Evolutionary conservation across 139 green algal species (phyloP), one percentile per base, ranked within the genome.

Genomic region (Chlorella ohadii): DNA sequence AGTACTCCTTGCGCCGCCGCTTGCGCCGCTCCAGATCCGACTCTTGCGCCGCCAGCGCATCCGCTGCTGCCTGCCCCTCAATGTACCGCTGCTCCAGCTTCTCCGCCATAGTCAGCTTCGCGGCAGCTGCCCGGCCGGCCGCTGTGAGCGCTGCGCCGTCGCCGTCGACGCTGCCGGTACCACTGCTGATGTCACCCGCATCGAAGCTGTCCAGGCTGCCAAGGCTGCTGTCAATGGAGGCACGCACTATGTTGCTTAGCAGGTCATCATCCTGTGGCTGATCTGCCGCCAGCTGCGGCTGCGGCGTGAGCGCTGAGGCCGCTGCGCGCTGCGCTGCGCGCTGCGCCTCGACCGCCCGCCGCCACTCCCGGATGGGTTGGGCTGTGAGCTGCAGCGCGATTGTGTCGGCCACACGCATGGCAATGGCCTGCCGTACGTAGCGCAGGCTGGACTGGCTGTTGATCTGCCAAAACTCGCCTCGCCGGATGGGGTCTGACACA

Each of bases 1-100:
- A 72, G 56, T 83, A 86, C 17, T 87, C 77, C 38, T 87, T 84
- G 22, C 86, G 82, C 71, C 44, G 33, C 64, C 79, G 31, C 76
- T 74, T 27, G 15, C 86, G 81, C 38, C 44, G 39, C 76, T 85
- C 56, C 31, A 77, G 63, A 5, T 78, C 81, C 1, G 57, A 64
- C 25, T 11, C 34, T 23, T 28, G 28, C 36, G 33, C 34, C 36
- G 31, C 78, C 78, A 25, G 63, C 61, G 19, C 78, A 31, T 16
- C 76, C 41, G 31, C 39, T 27, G 7, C 51, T 13, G 55, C 47
- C 80, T 85, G 55, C 70, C 72, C 25, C 68, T 64, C 55, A 13
- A 44, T 20, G 23, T 79, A 81, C 39, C 38, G 28, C 23, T 41
- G 23, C 72, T 75, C 70, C 71, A 86, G 80, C 68, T 57, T n/a